Evolutionary conservation across 345 rosid species (phyloP), one percentile per base, ranked within the genome.

Genomic region (Boechera stricta): DNA sequence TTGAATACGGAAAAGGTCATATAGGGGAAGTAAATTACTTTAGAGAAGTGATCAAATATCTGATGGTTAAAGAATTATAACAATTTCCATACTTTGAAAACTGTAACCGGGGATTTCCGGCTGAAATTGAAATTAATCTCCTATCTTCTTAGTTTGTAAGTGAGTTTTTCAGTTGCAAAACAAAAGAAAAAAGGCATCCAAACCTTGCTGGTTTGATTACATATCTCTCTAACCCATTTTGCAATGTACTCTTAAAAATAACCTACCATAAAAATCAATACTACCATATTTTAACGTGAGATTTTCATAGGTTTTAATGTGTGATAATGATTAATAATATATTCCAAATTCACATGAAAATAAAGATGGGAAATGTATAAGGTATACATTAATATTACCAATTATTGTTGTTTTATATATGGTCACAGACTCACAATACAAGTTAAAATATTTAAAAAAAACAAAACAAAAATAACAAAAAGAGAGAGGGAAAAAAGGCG

Each of bases 61-160:
- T 42, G 64, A 56, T 57, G n/a, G 57, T 15, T 59, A 59, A 44
- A 12, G 33, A 58, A 18, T 16, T 16, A 33, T 35, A n/a, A 59
- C 5, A 32, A 32, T 3, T 9, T 45, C 35, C 11, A 45, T 59
- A 44, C 32, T 59, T 61, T 1, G 39, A 31, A 15, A 57, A 57
- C 10, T 31, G 6, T 36, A 36, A 56, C 18, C 11, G 5, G 7
- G 2, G 10, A 13, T 56, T 56, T 29, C 36, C 18, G 5, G 61
- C 61, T 56, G 10, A 13, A 56, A 31, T 7, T 13, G 21, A 54
- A 54, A 6, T 1, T 28, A 11, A 42, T 42, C 9, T 5, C 35
- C 3, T 28, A 0, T 1, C 5, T 28, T 54, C 11, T 26, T 5
- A 0, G 35, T 28, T 54, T 11, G 41, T 32, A 28, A 28, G 62